Evolutionary conservation across 306 rosid species (phyloP), one percentile per base, ranked within the genome.

Genomic region (Begonia loranthoides): DNA sequence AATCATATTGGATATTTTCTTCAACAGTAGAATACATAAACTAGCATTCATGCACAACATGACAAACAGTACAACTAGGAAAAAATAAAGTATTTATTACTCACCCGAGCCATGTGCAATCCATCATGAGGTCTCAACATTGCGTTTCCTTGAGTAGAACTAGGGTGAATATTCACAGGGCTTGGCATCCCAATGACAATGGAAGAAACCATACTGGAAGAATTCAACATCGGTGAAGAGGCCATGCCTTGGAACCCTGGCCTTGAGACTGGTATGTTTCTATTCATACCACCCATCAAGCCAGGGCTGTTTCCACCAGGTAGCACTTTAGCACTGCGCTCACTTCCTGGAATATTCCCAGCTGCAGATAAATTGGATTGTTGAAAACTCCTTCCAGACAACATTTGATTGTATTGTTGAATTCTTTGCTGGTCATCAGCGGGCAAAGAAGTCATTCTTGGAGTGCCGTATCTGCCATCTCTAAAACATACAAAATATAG

Each of bases 371-470:
- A 62, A 83, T 68, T 63, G 56, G 94, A 55, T 52, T 87, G 96
- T 64, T 69, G 87, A 69, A 79, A 60, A 66, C 63, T 87, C 71
- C 95, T 76, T 54, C 87, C 64, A 12, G 99, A 71, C 43, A 83
- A 44, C 70, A 77, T 75, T 71, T 76, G 94, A 67, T 79, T 87
- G 64, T 79, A 83, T 45, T 90, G 92, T 66, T 82, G 99, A 61
- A 76, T 63, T 72, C 84, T 76, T 71, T 92, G 85, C 76, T 87
- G 99, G 67, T 87, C 99, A 41, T 92, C 99, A n/a, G 64, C 93
- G 6, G 85, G 79, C 75, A 81, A 62, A 48, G 88, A 73, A 1
- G 83, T 66, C 51, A 70, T 45, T 66, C 99, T 77, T 7, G 88
- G 80, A 75, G 75, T 79, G 48, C 82, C 73, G 58, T 64, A 92